Evolutionary conservation across 805 yeast species (phyloP), one percentile per base, ranked within the genome.

Genomic region (Barnettozyma californica): DNA sequence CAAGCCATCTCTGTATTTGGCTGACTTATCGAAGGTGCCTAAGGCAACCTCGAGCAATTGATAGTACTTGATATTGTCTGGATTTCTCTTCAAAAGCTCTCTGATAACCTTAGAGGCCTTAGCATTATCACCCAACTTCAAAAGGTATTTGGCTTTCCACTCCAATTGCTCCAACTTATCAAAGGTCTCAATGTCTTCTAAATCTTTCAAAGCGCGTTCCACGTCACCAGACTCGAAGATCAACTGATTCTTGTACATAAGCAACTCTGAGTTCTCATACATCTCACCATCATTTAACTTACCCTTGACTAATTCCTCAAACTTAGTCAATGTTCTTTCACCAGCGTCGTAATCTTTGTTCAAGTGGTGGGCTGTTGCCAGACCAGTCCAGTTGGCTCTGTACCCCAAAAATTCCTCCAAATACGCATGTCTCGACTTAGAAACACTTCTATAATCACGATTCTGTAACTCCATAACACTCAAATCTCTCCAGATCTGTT

Each of bases 361-460:
- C 62, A 91, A 71, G 64, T 87, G 87, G 62, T 85, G 88, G 1
- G 97, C 96, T 39, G 89, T 75, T 1, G 96, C 96, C 45, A 86
- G 74, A 0, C 84, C 83, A 1, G 95, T 86, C 96, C 97, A 91
- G 62, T 88, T 87, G 52, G 92, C 90, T 54, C 97, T 77, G 63
- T 80, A 87, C 0, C 95, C 95, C 10, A 94, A 81, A 57, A 78
- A 83, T 23, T 77, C 75, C 58, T 84, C 87, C 65, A 94, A 74
- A 58, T 81, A 82, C 35, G 74, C 73, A 51, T 78, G 80, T 58
- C 97, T 77, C 2, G 92, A 77, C 10, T 69, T 77, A 5, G 78
- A 74, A 52, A 85, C 74, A 21, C 74, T 74, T 56, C 77, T 78
- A 62, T 71, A 88, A 60, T 88, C 91, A 52, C 97, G 80, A 53